Percentiles rank a stretch among this genome's conserved stretches.
These are phyloP conservation scores for Noccaea bulbosa DNA, from an alignment of 345 rosid species.

Conservation along the genomic window DNA sequence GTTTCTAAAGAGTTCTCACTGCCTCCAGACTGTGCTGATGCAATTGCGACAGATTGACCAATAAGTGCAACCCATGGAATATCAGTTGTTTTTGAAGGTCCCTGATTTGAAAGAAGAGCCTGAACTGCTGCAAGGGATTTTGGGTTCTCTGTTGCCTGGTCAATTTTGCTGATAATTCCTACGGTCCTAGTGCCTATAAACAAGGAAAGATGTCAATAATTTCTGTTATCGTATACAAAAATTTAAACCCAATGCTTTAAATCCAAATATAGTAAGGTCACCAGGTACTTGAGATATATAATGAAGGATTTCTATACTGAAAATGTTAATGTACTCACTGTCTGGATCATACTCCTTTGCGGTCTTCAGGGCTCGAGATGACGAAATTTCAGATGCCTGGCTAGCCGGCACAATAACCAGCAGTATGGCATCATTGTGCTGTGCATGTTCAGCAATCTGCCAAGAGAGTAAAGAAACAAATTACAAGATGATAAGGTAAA, in stretches of 20 bases:
- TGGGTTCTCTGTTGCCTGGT: conserved; percentile 84
- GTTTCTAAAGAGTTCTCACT: conserved; percentile 91
- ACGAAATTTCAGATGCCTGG: conserved; percentile 89
- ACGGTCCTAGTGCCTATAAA: conserved; percentile 86
- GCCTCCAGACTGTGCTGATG: conserved; percentile 81
- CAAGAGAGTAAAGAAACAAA: conserved; percentile 20
- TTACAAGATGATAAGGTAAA: conserved; percentile 21
- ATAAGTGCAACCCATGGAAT: conserved; percentile 98
- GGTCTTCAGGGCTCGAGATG: conserved; percentile 80
- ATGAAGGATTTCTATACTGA: conserved; percentile 10
- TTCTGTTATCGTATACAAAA: not conserved
- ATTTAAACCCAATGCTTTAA: not conserved
- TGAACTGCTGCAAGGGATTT: conserved; percentile 98
- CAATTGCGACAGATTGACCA: conserved; percentile 93
- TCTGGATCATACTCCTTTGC: conserved; percentile 93
- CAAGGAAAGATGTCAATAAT: not conserved
- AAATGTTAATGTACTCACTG: conserved; percentile 52
- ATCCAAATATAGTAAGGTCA: conserved; percentile 26
- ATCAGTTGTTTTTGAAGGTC: conserved; percentile 90
- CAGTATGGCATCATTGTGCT: conserved; percentile 91
- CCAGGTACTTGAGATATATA: conserved; percentile 20
- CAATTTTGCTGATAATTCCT: conserved; percentile 94
- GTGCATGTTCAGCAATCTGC: conserved; percentile 73
- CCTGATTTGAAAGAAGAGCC: conserved; percentile 88
- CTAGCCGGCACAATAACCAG: conserved; percentile 85